These are phyloP conservation scores for Talaromyces verruculosus DNA, from an alignment of 2,329 filamentous ascomycete species.

Conservation along the genomic window DNA sequence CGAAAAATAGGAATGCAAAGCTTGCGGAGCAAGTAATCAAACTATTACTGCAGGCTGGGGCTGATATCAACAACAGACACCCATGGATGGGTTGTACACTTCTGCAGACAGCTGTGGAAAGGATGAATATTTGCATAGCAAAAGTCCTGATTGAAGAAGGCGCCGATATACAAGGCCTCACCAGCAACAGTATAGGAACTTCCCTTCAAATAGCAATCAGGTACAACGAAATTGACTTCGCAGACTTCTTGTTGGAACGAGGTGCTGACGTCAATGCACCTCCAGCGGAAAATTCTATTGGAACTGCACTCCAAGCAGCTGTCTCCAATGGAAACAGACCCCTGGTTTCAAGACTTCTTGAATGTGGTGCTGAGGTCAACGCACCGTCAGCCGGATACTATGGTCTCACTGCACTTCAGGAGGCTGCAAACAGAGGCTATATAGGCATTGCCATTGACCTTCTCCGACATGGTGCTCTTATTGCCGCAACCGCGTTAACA, in stretches of 20 bases:
- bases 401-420: slow-evolving; percentile 7
- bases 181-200: neutral
- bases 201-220: slow-evolving; percentile 4
- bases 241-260: slow-evolving; percentile 2
- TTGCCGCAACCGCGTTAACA: slow-evolving; percentile 23
- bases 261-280: slow-evolving; percentile 26
- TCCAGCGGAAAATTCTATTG: neutral
- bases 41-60: neutral
- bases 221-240: neutral
- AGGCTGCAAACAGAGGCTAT: neutral
- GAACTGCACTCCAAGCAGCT: slow-evolving; percentile 15
- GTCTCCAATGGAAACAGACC: neutral
- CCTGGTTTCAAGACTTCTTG: too few species aligned
- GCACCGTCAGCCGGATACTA: neutral
- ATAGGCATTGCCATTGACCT: slow-evolving; percentile 22
- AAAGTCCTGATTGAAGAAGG: neutral
- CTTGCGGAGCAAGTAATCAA: neutral
- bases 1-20: too few species aligned
- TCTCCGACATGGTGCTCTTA: slow-evolving; percentile 23
- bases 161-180: neutral
- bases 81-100: neutral
- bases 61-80: neutral
- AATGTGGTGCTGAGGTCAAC: neutral
- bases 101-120: neutral
- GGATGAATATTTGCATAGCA: neutral